Conservation (phyloP, 2,329 filamentous ascomycete genomes). For the Talaromyces albobiverticillius region DNA sequence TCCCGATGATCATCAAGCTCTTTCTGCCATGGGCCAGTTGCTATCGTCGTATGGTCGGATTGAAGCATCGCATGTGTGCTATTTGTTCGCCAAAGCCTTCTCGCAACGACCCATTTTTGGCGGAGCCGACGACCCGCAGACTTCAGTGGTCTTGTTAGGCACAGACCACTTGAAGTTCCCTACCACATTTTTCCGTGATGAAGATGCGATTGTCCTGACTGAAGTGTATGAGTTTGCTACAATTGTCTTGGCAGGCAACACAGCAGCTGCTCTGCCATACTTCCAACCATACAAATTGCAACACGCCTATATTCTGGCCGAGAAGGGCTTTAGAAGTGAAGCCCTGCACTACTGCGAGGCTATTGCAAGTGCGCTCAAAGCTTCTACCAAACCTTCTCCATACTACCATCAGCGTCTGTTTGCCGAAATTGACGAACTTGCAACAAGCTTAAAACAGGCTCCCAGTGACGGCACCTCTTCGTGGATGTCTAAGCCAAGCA, state of each 20-base stretch:
- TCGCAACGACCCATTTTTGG: constrained; percentile 63
- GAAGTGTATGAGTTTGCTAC: constrained; percentile 92
- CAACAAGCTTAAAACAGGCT: constrained; percentile 76
- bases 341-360: constrained; percentile 89
- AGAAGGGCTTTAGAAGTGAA: constrained; percentile 76
- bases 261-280: constrained; percentile 67
- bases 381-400: constrained; percentile 77
- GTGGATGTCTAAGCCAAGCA: constrained; percentile 92
- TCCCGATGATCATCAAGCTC: constrained; percentile 69
- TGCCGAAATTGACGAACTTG: constrained; percentile 75
- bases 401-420: constrained; percentile 81
- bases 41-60: constrained; percentile 80
- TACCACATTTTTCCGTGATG: constrained; percentile 71
- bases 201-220: constrained; percentile 86
- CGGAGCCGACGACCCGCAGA: constrained; percentile 75
- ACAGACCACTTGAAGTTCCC: constrained; percentile 73
- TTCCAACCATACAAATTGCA: constrained; percentile 88
- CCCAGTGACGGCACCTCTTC: constrained; percentile 77
- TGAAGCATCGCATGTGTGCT: constrained; percentile 93
- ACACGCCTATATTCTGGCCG: constrained; percentile 78
- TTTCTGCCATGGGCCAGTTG: constrained; percentile 77
- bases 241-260: constrained; percentile 62
- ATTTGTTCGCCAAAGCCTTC: constrained; percentile 70
- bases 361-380: constrained; percentile 70
- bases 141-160: constrained; percentile 79